Evolutionary conservation across 805 yeast genomes (phyloP).

Genomic region (Zygoascus ofunaensis): DNA sequence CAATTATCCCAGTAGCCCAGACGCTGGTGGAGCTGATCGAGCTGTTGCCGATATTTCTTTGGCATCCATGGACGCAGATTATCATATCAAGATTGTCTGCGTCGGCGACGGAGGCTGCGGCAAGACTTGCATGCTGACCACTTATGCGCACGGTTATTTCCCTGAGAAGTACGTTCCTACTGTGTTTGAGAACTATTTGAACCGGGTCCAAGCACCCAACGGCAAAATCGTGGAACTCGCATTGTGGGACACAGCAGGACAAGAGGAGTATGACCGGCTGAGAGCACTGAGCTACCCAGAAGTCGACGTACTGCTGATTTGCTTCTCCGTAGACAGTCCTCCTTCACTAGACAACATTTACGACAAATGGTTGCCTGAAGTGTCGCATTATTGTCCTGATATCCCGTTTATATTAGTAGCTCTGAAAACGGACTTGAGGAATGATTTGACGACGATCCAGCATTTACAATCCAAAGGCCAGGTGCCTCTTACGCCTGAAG

Average conservation of each 20-base stretch:
- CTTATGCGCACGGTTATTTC: constrained; percentile 61
- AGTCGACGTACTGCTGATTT: constrained; percentile 62
- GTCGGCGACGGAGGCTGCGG: constrained; percentile 92
- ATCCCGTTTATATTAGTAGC: constrained; percentile 77
- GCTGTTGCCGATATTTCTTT: not conserved
- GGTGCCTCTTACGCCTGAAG: constrained; percentile 27
- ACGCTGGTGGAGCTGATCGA: no score
- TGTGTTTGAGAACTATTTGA: constrained; percentile 69
- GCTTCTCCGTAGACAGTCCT: constrained; percentile 59
- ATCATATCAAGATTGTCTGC: constrained; percentile 53
- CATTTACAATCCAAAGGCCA: constrained; percentile 21
- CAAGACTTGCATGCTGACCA: constrained; percentile 63
- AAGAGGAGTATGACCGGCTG: constrained; percentile 74
- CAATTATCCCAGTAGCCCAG: not conserved
- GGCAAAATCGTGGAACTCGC: constrained; percentile 56
- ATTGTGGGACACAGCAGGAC: constrained; percentile 87
- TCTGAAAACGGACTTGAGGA: constrained; percentile 57
- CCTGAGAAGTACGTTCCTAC: constrained; percentile 75
- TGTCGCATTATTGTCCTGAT: constrained; percentile 70
- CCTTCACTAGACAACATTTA: constrained; percentile 61
- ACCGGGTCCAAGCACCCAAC: constrained; percentile 41
- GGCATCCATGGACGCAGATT: constrained; percentile 23
- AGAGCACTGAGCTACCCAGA: constrained; percentile 76
- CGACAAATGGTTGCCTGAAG: constrained; percentile 86
- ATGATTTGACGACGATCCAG: constrained; percentile 17